Conservation (phyloP, 2,329 filamentous ascomycete genomes). For the Sarocladiaceae sp. region DNA sequence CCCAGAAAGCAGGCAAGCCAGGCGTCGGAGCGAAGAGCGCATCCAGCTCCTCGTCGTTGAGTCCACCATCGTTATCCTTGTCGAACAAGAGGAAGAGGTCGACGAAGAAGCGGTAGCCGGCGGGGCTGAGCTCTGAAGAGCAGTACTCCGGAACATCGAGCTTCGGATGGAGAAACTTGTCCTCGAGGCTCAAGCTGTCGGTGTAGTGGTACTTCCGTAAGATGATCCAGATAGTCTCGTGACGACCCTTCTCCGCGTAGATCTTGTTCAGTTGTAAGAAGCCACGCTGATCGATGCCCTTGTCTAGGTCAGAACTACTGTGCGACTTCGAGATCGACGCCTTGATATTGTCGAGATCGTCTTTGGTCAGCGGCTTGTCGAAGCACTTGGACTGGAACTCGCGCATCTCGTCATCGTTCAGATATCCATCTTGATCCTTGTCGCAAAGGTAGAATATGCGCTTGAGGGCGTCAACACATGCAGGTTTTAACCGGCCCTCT, state of each 20-base stretch:
- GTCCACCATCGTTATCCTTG: constrained; percentile 93
- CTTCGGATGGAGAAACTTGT: constrained; percentile 86
- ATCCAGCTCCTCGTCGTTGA: constrained; percentile 80
- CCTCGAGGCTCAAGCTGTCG: constrained; percentile 86
- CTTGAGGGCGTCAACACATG: constrained; percentile 78
- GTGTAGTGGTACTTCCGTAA: constrained; percentile 93
- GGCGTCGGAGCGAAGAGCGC: constrained; percentile 92
- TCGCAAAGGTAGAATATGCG: constrained; percentile 95
- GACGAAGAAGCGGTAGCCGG: constrained; percentile 95
- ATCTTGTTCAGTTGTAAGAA: constrained; percentile 92
- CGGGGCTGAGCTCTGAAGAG: constrained; percentile 89
- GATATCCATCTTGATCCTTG: constrained; percentile 89
- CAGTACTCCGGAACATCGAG: constrained; percentile 91
- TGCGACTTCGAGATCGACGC: constrained; percentile 70
- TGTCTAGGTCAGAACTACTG: constrained; percentile 57
- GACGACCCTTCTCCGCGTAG: constrained; percentile 93
- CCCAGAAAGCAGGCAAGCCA: constrained; percentile 81
- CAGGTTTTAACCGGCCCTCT: constrained; percentile 81
- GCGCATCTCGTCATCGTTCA: constrained; percentile 86
- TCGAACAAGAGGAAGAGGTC: constrained; percentile 94
- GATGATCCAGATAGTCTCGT: constrained; percentile 98
- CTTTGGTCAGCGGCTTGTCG: constrained; percentile 74
- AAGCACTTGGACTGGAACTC: constrained; percentile 92
- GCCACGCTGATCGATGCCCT: constrained; percentile 75
- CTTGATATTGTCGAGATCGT: constrained; percentile 90